Conservation (phyloP, 2,329 filamentous ascomycete genomes). For the Aureobasidium melanogenum region DNA sequence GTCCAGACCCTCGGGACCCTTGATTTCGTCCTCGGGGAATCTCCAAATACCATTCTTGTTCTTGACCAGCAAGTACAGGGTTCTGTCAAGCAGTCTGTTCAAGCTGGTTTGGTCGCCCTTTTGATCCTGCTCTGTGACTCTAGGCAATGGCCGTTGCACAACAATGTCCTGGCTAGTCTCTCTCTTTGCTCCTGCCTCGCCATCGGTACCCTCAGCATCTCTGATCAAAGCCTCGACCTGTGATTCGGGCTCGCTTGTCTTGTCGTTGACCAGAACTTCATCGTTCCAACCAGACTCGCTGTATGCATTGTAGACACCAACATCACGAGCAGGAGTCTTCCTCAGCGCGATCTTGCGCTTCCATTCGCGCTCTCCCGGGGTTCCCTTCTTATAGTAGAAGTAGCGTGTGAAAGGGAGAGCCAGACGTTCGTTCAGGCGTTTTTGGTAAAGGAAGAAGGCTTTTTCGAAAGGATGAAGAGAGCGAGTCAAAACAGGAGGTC, state of each 20-base stretch:
- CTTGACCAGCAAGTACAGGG: conserved; percentile 81
- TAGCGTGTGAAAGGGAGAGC: conserved; percentile 78
- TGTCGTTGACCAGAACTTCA: conserved; percentile 69
- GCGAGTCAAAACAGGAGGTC: conserved; percentile 78
- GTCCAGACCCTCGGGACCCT: conserved; percentile 66
- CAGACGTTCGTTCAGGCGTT: conserved; percentile 87
- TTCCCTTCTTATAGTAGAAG: conserved; percentile 93
- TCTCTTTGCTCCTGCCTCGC: conserved; percentile 14
- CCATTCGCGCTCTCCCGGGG: conserved; percentile 79
- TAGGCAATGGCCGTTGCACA: conserved; percentile 60
- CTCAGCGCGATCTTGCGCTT: conserved; percentile 74
- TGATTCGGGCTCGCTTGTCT: conserved; percentile 53
- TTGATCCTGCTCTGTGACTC: conserved; percentile 70
- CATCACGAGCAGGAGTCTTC: conserved; percentile 69
- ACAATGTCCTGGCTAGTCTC: conserved; percentile 16
- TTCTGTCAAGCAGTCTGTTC: conserved; percentile 69
- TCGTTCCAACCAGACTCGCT: conserved; percentile 77
- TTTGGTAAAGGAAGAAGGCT: conserved; percentile 93
- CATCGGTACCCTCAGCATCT: conserved; percentile 54
- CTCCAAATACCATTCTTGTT: conserved; percentile 63
- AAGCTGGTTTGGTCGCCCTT: conserved; percentile 67
- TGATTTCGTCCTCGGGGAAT: conserved; percentile 67
- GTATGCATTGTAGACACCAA: conserved; percentile 74
- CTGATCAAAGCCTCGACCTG: conserved; percentile 61
- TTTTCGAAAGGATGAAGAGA: conserved; percentile 81